phyloP scores from a whole-genome alignment of 202 grass and related monocot genomes.

The Digitaria exilis region DNA sequence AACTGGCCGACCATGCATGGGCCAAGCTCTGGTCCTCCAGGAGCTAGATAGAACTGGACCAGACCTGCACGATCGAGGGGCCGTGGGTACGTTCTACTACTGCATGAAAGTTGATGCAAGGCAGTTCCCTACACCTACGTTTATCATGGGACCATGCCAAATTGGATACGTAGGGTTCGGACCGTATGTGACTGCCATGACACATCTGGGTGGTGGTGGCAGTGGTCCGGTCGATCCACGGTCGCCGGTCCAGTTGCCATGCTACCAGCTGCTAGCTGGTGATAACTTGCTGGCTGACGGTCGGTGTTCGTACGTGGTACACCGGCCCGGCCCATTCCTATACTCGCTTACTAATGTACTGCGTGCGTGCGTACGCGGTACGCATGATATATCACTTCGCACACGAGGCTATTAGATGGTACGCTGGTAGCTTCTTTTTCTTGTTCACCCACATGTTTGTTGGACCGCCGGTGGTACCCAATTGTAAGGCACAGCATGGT shows the following conservation, averaged over 20 bases:
- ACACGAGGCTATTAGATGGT: background rate
- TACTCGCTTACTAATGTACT: background rate
- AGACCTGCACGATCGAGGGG: background rate
- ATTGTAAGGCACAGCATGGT: background rate
- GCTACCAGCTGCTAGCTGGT: background rate
- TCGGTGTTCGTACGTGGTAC: background rate
- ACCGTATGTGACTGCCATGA: conserved; percentile 17
- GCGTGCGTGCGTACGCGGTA: background rate
- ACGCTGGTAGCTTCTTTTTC: background rate
- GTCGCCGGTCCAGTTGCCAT: conserved; percentile 20
- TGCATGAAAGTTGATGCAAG: conserved; percentile 25
- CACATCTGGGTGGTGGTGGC: conserved; percentile 25
- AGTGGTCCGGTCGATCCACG: conserved; percentile 23
- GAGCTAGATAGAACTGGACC: conserved; percentile 21
- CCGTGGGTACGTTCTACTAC: conserved; percentile 2
- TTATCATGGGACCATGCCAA: conserved; percentile 39
- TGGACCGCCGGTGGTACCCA: background rate
- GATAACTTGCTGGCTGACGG: background rate
- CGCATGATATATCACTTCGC: background rate
- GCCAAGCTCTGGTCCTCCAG: conserved; percentile 6
- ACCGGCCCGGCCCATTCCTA: background rate
- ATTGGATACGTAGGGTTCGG: conserved; percentile 35
- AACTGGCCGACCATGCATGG: conserved; percentile 23
- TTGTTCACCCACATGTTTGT: background rate
- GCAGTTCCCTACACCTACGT: conserved; percentile 11